phyloP scores from a whole-genome alignment of 2,329 filamentous ascomycete genomes.

The Calycina marina region DNA sequence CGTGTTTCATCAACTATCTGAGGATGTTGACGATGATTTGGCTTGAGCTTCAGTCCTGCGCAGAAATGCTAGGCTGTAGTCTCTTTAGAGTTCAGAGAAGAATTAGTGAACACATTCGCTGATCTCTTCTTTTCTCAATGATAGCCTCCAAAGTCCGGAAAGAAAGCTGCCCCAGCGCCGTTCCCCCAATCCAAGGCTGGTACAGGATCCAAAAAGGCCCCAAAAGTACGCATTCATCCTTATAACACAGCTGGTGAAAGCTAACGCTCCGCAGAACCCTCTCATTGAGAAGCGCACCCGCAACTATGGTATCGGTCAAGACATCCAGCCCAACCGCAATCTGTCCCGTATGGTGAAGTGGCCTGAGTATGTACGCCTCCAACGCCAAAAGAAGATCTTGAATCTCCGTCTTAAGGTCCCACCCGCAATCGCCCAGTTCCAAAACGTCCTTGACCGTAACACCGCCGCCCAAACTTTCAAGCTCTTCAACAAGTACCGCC shows the following conservation, averaged over 20 bases:
- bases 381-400: slow-evolving; percentile 77
- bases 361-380: slow-evolving; percentile 97
- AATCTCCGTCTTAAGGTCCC: slow-evolving; percentile 98
- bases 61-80: slow-evolving; percentile 26
- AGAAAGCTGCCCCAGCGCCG: slow-evolving; percentile 95
- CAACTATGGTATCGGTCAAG: slow-evolving; percentile 98
- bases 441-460: slow-evolving; percentile 92
- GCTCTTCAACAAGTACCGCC: slow-evolving; percentile 99
- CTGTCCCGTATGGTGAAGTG: slow-evolving; percentile 97
- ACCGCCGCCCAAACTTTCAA: slow-evolving; percentile 95
- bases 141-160: slow-evolving; percentile 96
- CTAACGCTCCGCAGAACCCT: slow-evolving; percentile 58
- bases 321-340: slow-evolving; percentile 94
- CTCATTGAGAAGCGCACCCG: slow-evolving; percentile 95
- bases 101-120: slow-evolving; percentile 71
- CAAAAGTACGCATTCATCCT: slow-evolving; percentile 62
- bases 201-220: slow-evolving; percentile 70
- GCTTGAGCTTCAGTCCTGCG: slow-evolving; percentile 43
- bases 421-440: slow-evolving; percentile 93
- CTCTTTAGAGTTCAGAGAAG: slow-evolving; percentile 93
- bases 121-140: slow-evolving; percentile 99
- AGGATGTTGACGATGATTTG: slow-evolving; percentile 40
- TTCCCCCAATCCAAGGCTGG: slow-evolving; percentile 90
- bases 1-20: slow-evolving; percentile 19
- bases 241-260: slow-evolving; percentile 3